Percentiles rank a stretch among this genome's conserved stretches.
phyloP scores from a whole-genome alignment of 2,329 filamentous ascomycete species.

The Aspergillus tamarii region DNA sequence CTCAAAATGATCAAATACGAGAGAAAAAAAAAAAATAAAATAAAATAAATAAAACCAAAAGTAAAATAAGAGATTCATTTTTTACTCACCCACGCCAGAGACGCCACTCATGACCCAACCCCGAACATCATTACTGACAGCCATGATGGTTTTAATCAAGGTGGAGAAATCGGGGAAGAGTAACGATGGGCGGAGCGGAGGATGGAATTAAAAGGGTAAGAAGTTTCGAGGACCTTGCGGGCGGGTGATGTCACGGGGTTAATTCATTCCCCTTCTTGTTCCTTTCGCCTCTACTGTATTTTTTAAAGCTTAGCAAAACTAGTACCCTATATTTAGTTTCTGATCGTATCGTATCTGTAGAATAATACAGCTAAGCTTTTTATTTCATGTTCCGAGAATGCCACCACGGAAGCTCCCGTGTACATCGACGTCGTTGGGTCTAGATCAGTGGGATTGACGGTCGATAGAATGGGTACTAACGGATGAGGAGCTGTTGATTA shows the following conservation, averaged over 20 bases:
- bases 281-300: neutral
- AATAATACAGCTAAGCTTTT: neutral
- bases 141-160: constrained; percentile 38
- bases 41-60: too few relatives aligned
- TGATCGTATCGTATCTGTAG: neutral
- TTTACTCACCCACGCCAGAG: constrained; percentile 70
- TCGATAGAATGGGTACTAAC: too few relatives aligned
- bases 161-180: neutral
- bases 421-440: too few relatives aligned
- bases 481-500: too few relatives aligned
- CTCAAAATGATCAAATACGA: too few relatives aligned
- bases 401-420: too few relatives aligned
- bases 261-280: too few relatives aligned
- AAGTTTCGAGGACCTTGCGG: constrained; percentile 1
- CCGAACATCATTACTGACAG: constrained; percentile 76
- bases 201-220: neutral
- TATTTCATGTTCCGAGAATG: too few relatives aligned
- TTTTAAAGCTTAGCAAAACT: neutral
- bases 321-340: too few relatives aligned
- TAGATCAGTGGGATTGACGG: too few relatives aligned
- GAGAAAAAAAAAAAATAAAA: too few relatives aligned
- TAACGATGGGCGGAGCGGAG: neutral
- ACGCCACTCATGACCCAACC: constrained; percentile 90
- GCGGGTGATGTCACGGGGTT: constrained; percentile 3
- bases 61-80: too few relatives aligned